Percentiles rank a stretch among this genome's conserved stretches.
phyloP scores from a whole-genome alignment of 2,329 filamentous ascomycete species.

The Neocatenulostroma microsporum region DNA sequence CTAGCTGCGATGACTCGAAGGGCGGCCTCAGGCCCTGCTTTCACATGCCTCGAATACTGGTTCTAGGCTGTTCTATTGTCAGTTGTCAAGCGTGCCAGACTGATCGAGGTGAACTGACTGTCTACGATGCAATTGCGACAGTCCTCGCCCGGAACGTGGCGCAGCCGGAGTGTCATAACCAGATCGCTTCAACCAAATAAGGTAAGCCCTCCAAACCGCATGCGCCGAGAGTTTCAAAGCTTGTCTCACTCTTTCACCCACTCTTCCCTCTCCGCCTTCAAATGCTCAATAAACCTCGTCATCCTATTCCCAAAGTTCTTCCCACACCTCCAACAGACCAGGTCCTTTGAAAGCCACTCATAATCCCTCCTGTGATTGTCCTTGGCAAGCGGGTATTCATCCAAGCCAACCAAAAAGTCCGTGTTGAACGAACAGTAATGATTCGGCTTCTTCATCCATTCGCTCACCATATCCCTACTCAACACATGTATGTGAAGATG shows the following conservation, averaged over 20 bases:
- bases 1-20: too few species aligned
- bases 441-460: slow-evolving; percentile 65
- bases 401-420: slow-evolving; percentile 69
- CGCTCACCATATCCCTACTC: slow-evolving; percentile 68
- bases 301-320: slow-evolving; percentile 67
- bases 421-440: slow-evolving; percentile 93
- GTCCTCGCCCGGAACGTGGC: too few species aligned
- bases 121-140: too few species aligned
- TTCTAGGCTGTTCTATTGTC: too few species aligned
- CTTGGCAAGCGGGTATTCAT: slow-evolving; percentile 65
- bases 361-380: slow-evolving; percentile 61
- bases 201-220: too few species aligned
- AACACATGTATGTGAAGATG: slow-evolving; percentile 88
- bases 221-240: not conserved
- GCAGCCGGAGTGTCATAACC: too few species aligned
- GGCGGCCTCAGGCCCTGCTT: too few species aligned
- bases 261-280: slow-evolving; percentile 63
- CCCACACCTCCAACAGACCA: slow-evolving; percentile 81
- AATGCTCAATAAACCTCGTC: slow-evolving; percentile 63
- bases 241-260: slow-evolving; percentile 59
- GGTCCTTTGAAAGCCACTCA: slow-evolving; percentile 48
- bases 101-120: too few species aligned
- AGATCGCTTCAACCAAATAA: too few species aligned
- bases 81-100: too few species aligned
- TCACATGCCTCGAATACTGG: too few species aligned